Conservation (phyloP, 495 filamentous ascomycete genomes). For the Barbatosphaeria neglecta region DNA sequence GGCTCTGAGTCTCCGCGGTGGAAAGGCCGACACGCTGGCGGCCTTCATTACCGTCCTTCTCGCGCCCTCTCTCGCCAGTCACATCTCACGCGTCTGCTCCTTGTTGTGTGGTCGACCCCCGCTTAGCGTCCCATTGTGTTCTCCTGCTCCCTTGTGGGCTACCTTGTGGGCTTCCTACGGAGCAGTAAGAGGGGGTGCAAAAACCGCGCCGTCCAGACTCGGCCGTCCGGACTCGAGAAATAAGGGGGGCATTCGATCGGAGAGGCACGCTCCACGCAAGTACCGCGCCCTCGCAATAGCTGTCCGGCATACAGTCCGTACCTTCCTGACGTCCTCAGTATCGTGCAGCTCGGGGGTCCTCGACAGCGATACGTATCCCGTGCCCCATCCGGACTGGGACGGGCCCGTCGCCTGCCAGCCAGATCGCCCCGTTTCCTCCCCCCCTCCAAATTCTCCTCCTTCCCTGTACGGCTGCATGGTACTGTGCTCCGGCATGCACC, state of each 20-base stretch:
- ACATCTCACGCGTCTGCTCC: not conserved
- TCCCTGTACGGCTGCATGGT: conserved; percentile 42
- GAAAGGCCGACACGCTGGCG: not conserved
- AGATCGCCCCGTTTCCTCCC: conserved; percentile 35
- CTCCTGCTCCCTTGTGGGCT: not conserved
- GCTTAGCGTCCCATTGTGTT: not conserved
- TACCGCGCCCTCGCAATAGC: not conserved
- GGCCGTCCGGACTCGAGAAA: not conserved
- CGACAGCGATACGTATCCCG: conserved; percentile 3
- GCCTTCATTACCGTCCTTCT: not conserved
- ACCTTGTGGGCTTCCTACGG: too few relatives aligned
- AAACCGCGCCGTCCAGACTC: too few relatives aligned
- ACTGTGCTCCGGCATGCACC: conserved; percentile 32
- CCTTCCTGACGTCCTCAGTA: too few relatives aligned
- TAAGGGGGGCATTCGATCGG: not conserved
- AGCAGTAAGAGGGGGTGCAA: too few relatives aligned
- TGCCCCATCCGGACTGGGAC: conserved; percentile 21
- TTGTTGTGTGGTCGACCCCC: not conserved
- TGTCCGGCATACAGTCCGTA: not conserved
- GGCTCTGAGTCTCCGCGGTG: too few relatives aligned
- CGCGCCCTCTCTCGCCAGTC: not conserved
- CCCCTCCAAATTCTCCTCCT: conserved; percentile 30
- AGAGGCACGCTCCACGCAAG: not conserved
- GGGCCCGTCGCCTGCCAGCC: conserved; percentile 16
- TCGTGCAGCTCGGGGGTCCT: too few relatives aligned